Base-by-base conservation (phyloP, 2,329 filamentous ascomycete species). In the Ampelomyces quisqualis region DNA sequence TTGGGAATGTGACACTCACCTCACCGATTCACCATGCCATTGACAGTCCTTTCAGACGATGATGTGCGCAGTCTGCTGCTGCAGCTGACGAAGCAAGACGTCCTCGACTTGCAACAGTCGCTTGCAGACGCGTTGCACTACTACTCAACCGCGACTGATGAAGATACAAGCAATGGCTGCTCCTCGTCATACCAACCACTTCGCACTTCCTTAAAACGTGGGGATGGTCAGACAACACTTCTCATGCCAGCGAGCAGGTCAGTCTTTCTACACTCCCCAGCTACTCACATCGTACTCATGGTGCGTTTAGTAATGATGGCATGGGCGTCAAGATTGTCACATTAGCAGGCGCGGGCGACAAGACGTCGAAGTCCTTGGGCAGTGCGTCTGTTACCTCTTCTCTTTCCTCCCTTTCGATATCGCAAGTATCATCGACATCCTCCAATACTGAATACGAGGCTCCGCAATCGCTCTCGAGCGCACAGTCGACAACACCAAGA, bases 311-410 rank as follows among this genome's bases (percentile, higher is more conserved):
- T 10, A 76, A 77, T 20, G 73, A 75, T 27, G 76, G 77, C 2
- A 71, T 83, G 13, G 83, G 82, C 5, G 77, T 85, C 48, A 86
- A 85, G 62, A 79, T 86, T 28, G 77, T 85, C 28, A 82, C 79
- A 7, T 62, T 82, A 10, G 64, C 73, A 21, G 70, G 62, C 2
- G 60, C 65, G 23, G 63, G 66, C 27, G 32, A 30, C 5, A 51
- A 42, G 60, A 53, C 62, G 52, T 19, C 32, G 6, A 50, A 50
- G 9, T 42, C 32, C 7, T 24, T 47, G 14, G 51, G 49, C 7
- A 46, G 60, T 29, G 55, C 60, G 1, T 60, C 69, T 43, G 68
- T 64, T 42, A 44, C 52, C 11, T 72, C 49, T 23, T 65, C 65
- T 1, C 34, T 65, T 17, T 52, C 57, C 22, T 64, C 68, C 0